Conservation (phyloP, 2,329 filamentous ascomycete genomes). For the Colletotrichum sp. region DNA sequence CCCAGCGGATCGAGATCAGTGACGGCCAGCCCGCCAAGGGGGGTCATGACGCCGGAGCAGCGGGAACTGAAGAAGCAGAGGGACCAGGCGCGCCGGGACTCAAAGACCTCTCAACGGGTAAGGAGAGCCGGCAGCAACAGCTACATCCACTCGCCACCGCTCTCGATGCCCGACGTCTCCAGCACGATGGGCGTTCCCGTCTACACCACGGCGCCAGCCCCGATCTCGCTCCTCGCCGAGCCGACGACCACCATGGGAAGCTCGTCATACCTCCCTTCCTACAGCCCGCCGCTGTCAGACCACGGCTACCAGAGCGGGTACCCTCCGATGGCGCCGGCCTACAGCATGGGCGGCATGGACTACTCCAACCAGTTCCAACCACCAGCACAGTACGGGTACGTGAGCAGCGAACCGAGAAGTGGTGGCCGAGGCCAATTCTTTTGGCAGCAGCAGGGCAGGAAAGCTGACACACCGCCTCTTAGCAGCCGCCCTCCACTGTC, state of each 20-base stretch:
- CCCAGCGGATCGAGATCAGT: conserved; percentile 55
- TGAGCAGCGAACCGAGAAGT: neutral
- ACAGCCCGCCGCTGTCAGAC: conserved; percentile 54
- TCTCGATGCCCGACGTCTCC: conserved; percentile 47
- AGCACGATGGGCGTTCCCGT: conserved; percentile 49
- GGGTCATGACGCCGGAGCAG: conserved; percentile 62
- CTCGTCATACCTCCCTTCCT: conserved; percentile 54
- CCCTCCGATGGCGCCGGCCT: conserved; percentile 41
- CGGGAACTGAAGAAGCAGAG: conserved; percentile 66
- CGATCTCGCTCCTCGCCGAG: conserved; percentile 57
- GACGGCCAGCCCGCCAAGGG: conserved; percentile 63
- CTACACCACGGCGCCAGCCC: conserved; percentile 56
- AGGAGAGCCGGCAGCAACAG: conserved; percentile 55
- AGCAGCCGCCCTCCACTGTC: conserved; percentile 45
- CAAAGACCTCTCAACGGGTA: conserved; percentile 57
- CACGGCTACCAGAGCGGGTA: conserved; percentile 33
- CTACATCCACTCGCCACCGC: conserved; percentile 45
- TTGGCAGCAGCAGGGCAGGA: neutral
- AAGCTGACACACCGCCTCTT: conserved; percentile 5
- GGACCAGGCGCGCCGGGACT: conserved; percentile 63
- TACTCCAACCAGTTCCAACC: conserved; percentile 41
- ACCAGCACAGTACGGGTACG: conserved; percentile 46
- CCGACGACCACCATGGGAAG: conserved; percentile 47
- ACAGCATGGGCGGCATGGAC: conserved; percentile 47
- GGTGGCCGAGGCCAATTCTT: neutral